A percentile compares a stretch with the other conserved stretches of the same genome.
Conservation (phyloP, 169 alveolate genomes). For the Perkinsus chesapeaki region DNA sequence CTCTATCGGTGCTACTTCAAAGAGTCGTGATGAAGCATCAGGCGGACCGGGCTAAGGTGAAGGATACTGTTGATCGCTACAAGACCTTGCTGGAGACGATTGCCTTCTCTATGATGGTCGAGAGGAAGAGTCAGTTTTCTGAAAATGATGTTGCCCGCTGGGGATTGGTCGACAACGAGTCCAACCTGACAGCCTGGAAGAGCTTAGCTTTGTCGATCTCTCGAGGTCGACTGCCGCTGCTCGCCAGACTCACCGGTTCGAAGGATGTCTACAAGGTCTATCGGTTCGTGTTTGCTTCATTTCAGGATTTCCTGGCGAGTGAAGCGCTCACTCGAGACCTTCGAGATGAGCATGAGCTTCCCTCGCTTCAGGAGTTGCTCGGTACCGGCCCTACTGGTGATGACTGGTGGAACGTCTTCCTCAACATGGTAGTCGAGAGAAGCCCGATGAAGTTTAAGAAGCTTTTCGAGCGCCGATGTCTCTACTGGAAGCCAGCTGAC, state of each 20-base stretch:
- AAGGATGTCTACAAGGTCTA: neutral
- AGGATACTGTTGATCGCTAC: neutral
- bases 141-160: neutral
- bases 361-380: neutral
- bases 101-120: neutral
- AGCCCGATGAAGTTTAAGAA: neutral
- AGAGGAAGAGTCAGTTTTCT: neutral
- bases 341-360: neutral
- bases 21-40: neutral
- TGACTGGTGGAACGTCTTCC: neutral
- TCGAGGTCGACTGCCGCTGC: neutral
- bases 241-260: neutral
- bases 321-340: neutral
- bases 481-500: neutral
- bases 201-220: neutral
- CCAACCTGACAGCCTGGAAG: neutral
- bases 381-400: neutral
- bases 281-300: neutral
- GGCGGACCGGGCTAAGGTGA: neutral
- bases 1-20: neutral
- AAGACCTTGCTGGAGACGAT: neutral
- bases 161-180: neutral
- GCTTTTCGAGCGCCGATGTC: neutral
- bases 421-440: conserved; percentile 1
- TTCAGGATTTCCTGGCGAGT: neutral